These are phyloP conservation scores for Colletotrichum tropicicola DNA, from an alignment of 2,329 filamentous ascomycete genomes.

Conservation along the genomic window DNA sequence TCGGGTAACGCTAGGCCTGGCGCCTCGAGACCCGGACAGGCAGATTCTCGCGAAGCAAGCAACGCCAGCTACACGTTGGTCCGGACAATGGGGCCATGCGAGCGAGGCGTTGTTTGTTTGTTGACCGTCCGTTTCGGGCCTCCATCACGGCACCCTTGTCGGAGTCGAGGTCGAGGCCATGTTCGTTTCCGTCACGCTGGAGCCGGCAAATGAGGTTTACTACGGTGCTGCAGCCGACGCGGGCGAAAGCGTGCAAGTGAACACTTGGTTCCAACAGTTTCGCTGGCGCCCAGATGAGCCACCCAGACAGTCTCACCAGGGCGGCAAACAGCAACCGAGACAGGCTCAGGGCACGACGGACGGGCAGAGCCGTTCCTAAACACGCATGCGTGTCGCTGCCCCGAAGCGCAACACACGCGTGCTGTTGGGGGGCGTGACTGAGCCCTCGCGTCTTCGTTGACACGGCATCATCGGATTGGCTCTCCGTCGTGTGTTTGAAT, in stretches of 20 bases:
- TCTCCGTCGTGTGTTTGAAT: background rate
- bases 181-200: conserved; percentile 9
- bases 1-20: conserved; percentile 1
- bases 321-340: conserved; percentile 17
- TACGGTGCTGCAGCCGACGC: background rate
- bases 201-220: conserved; percentile 9
- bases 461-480: conserved; percentile 17
- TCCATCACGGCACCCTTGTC: background rate
- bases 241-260: background rate
- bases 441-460: conserved; percentile 12
- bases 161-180: background rate
- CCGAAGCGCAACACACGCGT: background rate
- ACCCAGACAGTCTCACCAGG: conserved; percentile 14
- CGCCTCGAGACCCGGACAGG: conserved; percentile 2
- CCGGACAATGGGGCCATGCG: background rate
- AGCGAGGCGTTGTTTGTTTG: conserved; percentile 6
- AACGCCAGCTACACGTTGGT: conserved; percentile 1
- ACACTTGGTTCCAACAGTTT: conserved; percentile 2
- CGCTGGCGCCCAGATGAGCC: background rate
- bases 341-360: conserved; percentile 2
- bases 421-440: conserved; percentile 2
- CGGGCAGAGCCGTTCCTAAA: conserved; percentile 17
- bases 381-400: conserved; percentile 7
- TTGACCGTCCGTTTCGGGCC: background rate
- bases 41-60: background rate